Percentiles rank a stretch among this genome's conserved stretches.
Evolutionary conservation across 495 filamentous ascomycete genomes (phyloP).

Genomic region (Aspergillus olivimuriae): DNA sequence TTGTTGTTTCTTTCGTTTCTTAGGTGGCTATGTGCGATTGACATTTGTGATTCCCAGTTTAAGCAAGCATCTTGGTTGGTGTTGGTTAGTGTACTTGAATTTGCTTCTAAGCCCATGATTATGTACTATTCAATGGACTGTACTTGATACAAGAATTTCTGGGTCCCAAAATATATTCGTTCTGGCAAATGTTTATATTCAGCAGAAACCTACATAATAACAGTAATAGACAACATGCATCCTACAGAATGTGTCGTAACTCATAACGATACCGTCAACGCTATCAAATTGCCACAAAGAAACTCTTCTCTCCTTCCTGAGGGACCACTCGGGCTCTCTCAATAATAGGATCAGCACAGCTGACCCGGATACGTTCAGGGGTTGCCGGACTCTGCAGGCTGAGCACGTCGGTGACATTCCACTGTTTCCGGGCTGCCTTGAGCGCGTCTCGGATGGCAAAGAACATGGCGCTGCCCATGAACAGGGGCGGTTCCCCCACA

Average conservation of each 20-base stretch:
- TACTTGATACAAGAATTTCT: too few relatives aligned
- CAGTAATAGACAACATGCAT: background rate
- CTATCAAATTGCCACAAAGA: slow-evolving; percentile 62
- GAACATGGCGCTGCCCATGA: slow-evolving; percentile 90
- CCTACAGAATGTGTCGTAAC: background rate
- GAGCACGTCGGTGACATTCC: slow-evolving; percentile 36
- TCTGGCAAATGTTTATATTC: too few relatives aligned
- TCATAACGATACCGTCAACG: background rate
- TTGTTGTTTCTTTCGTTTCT: slow-evolving; percentile 7
- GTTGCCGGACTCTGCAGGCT: slow-evolving; percentile 55
- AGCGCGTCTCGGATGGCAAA: slow-evolving; percentile 59
- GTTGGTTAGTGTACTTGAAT: too few relatives aligned
- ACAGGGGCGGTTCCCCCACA: slow-evolving; percentile 90
- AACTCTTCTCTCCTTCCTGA: slow-evolving; percentile 86
- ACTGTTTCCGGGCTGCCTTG: slow-evolving; percentile 30
- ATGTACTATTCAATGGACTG: too few relatives aligned
- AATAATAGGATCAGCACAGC: slow-evolving; percentile 83
- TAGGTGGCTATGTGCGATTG: background rate
- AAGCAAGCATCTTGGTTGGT: too few relatives aligned
- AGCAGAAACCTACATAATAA: too few relatives aligned
- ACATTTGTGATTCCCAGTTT: slow-evolving; percentile 1
- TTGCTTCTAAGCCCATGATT: too few relatives aligned
- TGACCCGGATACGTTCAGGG: slow-evolving; percentile 76
- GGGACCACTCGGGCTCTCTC: slow-evolving; percentile 65
- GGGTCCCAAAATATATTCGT: too few relatives aligned